Base-by-base conservation (phyloP, 179 eudicot species). In the Patellifolia procumbens region DNA sequence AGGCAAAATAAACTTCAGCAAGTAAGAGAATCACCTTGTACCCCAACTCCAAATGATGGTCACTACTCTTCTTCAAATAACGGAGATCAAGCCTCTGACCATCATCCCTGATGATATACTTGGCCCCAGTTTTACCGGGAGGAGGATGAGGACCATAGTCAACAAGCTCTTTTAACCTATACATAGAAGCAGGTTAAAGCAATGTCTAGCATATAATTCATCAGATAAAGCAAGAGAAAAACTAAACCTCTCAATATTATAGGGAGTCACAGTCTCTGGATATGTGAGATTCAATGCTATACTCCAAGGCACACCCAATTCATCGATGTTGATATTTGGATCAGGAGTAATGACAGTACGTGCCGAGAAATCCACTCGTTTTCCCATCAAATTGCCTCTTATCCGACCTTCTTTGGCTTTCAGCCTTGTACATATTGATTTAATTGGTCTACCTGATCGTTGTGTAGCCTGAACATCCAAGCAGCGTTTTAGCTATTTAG, bases 61-160 rank as follows among this genome's bases (percentile, higher is more conserved):
- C 99, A 79, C 98, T 94, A 83, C 98, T 94, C 82, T 96, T 96
- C 87, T 91, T 96, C 83, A 96, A 80, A 76, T 91, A 94, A 20
- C 98, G 96, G 51, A 96, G 99, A 87, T 96, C 99, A 80, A 96
- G 98, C 91, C 99, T 88, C 83, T 94, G 99, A 28, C 99, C 99
- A 76, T 94, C 99, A 78, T 96, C 97, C 81, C 98, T 90, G 43
- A 96, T 94, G 16, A 96, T 94, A 80, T 96, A 96, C 82, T 91
- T 94, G 73, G 98, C 98, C 76, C 99, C 99, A 62, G 99, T 96
- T 88, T 96, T 96, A 29, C 99, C 99, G 62, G 98, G 98, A 19
- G 99, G 99, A 32, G 99, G 99, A 84, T 96, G 98, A 73, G 99
- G 98, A 39, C 99, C 99, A 86, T 96, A 84, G 85, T 96, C 99